Base-by-base conservation (phyloP, 768 basidiomycete species). In the Auriculariales sp. region DNA sequence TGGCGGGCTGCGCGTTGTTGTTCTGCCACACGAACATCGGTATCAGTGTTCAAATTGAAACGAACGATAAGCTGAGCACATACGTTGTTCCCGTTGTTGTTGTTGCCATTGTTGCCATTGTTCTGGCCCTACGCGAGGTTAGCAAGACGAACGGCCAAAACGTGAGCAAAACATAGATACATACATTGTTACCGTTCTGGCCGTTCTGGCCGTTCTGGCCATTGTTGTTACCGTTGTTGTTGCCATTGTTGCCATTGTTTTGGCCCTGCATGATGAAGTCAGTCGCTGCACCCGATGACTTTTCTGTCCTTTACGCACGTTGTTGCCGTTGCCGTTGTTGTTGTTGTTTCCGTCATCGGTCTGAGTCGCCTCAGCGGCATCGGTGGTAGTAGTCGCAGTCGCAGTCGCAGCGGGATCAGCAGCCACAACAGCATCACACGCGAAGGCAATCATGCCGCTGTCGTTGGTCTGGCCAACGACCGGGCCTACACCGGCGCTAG, bases 21-120 rank as follows among this genome's bases (percentile, higher is more conserved):
- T 28, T 47, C 28, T 33, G n/a, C 22, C 15, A 9, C 46, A 17
- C 19, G 17, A 14, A 12, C 15, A 22, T 19, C 28, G 45, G 7
- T 17, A 27, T 24, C 45, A 22, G 7, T n/a, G 35, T 36, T 36
- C 3, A n/a, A n/a, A 22, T 36, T 36, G 35, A 56, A 52, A 55
- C 46, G 35, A 51, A 55, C 19, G 47, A 42, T 24, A 52, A 46
- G 17, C 55, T 54, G 44, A 56, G 47, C 15, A 34, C 42, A 14
- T 28, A 22, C 30, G 15, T 6, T 31, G 28, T 15, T 27, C 28
- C 28, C 28, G 31, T 24, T 30, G 46, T 25, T 27, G 27, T 33
- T 47, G 28, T 27, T 15, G 31, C 31, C 31, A 12, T 6, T 47
- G 28, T 15, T 30, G 27, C n/a, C 31, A 29, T 3, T 19, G 45